Percentiles rank a stretch among this genome's conserved stretches.
phyloP scores from a whole-genome alignment of 2,329 filamentous ascomycete species.

The Fusarium tuaranense region DNA sequence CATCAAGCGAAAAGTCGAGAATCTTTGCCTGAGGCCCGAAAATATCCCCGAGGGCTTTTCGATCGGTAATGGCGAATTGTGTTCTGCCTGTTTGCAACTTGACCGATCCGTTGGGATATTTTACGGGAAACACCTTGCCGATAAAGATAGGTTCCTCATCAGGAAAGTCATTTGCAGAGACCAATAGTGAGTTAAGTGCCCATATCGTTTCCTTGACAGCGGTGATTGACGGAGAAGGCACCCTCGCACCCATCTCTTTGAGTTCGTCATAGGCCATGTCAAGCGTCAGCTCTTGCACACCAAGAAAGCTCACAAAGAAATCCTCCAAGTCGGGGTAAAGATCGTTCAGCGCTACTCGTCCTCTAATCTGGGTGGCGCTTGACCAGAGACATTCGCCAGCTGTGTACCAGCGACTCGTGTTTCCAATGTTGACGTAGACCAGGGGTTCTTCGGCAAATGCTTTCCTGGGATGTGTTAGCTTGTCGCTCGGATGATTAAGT shows the following conservation, averaged over 20 bases:
- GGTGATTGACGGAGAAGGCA: conserved; percentile 9
- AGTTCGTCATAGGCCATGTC: conserved; percentile 49
- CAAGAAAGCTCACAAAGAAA: conserved; percentile 47
- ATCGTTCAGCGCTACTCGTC: conserved; percentile 42
- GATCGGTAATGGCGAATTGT: conserved; percentile 52
- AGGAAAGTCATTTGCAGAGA: not conserved
- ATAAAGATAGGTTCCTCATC: conserved; percentile 20
- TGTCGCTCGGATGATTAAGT: fast-evolving
- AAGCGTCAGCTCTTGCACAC: conserved; percentile 45
- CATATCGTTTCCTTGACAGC: conserved; percentile 48
- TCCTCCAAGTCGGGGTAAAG: conserved; percentile 45
- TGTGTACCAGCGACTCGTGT: conserved; percentile 44
- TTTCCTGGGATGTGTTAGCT: conserved; percentile 8
- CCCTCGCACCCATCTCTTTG: conserved; percentile 23
- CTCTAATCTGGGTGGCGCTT: conserved; percentile 44
- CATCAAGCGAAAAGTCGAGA: conserved; percentile 51
- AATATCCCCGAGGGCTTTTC: conserved; percentile 38
- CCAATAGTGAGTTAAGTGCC: conserved; percentile 50
- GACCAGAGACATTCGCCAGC: conserved; percentile 50
- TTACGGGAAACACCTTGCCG: conserved; percentile 40
- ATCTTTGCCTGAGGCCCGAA: conserved; percentile 48
- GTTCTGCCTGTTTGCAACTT: conserved; percentile 21
- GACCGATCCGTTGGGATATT: conserved; percentile 28
- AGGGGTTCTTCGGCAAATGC: conserved; percentile 18
- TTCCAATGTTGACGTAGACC: conserved; percentile 18